Evolutionary conservation across 106 monocot genomes (phyloP).

Genomic region (Agapanthus africanus): DNA sequence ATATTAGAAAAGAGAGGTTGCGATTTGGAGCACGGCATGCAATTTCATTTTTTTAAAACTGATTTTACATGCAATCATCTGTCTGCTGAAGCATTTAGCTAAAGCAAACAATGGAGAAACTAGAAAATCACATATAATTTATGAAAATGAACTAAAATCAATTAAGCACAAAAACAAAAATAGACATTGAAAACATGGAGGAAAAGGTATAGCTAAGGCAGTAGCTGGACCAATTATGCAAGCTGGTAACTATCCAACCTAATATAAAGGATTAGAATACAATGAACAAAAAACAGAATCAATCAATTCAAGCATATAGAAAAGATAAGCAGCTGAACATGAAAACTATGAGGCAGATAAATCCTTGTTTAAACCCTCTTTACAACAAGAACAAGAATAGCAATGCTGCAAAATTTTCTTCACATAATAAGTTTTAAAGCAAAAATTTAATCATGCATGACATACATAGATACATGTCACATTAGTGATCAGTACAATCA

Average conservation of each 20-base stretch:
- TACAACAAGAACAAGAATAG: too few relatives aligned
- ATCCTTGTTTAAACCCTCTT: too few relatives aligned
- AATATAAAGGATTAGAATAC: slow-evolving; percentile 8
- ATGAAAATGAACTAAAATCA: neutral
- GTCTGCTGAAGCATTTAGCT: neutral
- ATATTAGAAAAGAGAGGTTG: slow-evolving; percentile 8
- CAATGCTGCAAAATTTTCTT: too few relatives aligned
- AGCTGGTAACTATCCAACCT: neutral
- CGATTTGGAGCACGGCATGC: neutral
- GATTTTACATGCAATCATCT: neutral
- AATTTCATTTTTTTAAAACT: slow-evolving; percentile 3
- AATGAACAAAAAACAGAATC: neutral
- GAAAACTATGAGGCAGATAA: too few relatives aligned
- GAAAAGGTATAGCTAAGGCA: slow-evolving; percentile 6
- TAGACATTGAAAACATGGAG: neutral
- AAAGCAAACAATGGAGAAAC: neutral
- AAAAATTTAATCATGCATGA: too few relatives aligned
- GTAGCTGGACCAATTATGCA: neutral
- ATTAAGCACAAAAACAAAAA: slow-evolving; percentile 1
- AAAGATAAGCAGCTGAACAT: too few relatives aligned
- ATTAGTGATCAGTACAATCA: too few relatives aligned
- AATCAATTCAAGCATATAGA: neutral
- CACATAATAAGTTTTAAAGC: too few relatives aligned
- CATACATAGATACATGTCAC: too few relatives aligned
- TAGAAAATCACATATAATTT: neutral